These are phyloP conservation scores for Mallotus japonicus DNA, from an alignment of 441 rosid species.

Conservation along the genomic window DNA sequence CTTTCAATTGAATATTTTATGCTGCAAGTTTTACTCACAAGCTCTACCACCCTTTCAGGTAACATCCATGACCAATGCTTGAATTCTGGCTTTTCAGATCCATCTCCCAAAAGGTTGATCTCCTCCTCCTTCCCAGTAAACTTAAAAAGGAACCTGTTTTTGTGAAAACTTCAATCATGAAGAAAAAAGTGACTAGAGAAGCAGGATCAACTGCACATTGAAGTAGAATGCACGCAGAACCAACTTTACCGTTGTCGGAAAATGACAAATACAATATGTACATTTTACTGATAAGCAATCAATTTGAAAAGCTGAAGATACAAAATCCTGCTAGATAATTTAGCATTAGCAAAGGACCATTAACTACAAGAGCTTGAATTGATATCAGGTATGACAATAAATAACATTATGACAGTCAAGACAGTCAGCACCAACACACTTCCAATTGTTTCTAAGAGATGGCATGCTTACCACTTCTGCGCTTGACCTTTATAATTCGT, in stretches of 20 bases:
- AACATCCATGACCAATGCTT: slow-evolving; percentile 84
- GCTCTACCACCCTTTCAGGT: slow-evolving; percentile 60
- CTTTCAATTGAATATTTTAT: not conserved
- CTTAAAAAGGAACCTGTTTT: slow-evolving; percentile 72
- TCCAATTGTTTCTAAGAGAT: not conserved
- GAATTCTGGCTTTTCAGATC: slow-evolving; percentile 83
- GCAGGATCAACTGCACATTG: not conserved
- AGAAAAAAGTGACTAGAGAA: not conserved
- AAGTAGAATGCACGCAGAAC: not conserved
- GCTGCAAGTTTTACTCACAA: slow-evolving; percentile 38
- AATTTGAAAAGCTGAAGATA: not conserved
- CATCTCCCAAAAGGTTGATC: slow-evolving; percentile 84
- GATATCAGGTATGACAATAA: not conserved
- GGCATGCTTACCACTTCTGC: slow-evolving; percentile 71
- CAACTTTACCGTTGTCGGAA: not conserved
- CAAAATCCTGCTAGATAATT: not conserved
- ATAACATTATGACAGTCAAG: not conserved
- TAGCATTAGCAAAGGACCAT: not conserved
- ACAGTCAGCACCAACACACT: not conserved
- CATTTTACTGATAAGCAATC: not conserved
- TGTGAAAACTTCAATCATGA: not conserved
- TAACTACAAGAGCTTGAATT: not conserved
- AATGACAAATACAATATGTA: not conserved
- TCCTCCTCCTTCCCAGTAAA: slow-evolving; percentile 84
- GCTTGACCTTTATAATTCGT: slow-evolving; percentile 97